Base-by-base conservation (phyloP, 2,329 filamentous ascomycete species). In the Alternaria viburni region DNA sequence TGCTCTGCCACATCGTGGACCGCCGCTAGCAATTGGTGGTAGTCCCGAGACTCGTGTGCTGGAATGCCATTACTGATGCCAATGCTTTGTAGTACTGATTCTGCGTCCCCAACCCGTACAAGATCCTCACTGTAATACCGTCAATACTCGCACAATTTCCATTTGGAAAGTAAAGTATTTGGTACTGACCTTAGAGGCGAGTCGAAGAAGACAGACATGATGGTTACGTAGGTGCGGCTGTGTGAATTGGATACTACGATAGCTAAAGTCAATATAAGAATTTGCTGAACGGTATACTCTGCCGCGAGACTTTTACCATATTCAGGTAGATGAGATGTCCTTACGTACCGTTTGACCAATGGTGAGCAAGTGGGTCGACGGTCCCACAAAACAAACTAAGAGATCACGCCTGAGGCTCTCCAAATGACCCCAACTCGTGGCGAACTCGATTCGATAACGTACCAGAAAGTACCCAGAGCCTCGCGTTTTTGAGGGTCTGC, bases 1-100 rank as follows among this genome's bases (percentile, higher is more conserved):
- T 79, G 77, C 55, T 85, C 80, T 1, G 84, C 84, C 43, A 83
- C 84, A 57, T 86, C 84, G 59, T 86, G 84, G 0, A 86, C 81
- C 1, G 84, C 85, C 17, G 84, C 84, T 0, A 86, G 77, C 1
- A 86, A 79, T 10, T 81, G 80, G 19, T 82, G 76, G 60, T 85
- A 86, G 62, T 86, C 83, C 19, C 73, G 73, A 49, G 73, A 80
- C 57, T 87, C 83, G 45, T 51, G 23, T 21, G 63, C 19, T 32
- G 62, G 47, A 83, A 83, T 28, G 21, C 71, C 70, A 11, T 70
- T 57, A 43, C 62, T 68, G 46, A 76, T 64, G 5, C 73, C 71
- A 56, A 76, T 71, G 17, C 60, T 68, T 12, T 61, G 57, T 15
- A 76, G 52, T 11, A 71, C 64, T 23, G 65, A 26, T 51, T 76